A percentile compares a stretch with the other conserved stretches of the same genome.
phyloP scores from a whole-genome alignment of 2,329 filamentous ascomycete genomes.

The Clonostachys rosea region DNA sequence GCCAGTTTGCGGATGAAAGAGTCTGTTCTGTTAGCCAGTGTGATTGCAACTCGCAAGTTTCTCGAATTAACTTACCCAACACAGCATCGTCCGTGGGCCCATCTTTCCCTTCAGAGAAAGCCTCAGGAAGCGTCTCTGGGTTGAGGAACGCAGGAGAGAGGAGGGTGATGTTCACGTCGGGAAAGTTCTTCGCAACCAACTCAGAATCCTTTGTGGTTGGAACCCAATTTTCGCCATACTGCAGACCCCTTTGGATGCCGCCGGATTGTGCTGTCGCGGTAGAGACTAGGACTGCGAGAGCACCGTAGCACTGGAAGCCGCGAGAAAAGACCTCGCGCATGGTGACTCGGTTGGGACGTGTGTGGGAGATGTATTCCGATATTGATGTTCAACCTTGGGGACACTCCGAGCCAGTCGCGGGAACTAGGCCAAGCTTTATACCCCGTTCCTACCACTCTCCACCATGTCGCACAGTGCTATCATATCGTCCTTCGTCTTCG shows the following conservation, averaged over 20 bases:
- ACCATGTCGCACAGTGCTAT: too few species aligned
- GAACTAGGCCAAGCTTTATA: too few species aligned
- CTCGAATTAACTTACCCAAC: conserved; percentile 11
- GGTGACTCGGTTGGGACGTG: too few species aligned
- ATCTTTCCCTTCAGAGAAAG: conserved; percentile 17
- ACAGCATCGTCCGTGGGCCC: conserved; percentile 19
- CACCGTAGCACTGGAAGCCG: too few species aligned
- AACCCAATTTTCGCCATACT: conserved; percentile 6
- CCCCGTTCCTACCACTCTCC: too few species aligned
- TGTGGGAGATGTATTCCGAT: too few species aligned
- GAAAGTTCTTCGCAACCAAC: conserved; percentile 18
- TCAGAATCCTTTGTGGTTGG: conserved; percentile 16
- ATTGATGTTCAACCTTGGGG: too few species aligned
- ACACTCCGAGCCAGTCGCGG: too few species aligned
- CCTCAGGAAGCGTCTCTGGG: conserved; percentile 11
- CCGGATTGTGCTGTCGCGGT: conserved; percentile 2
- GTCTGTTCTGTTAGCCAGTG: conserved; percentile 7
- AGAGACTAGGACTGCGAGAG: conserved; percentile 2
- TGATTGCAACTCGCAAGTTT: not conserved
- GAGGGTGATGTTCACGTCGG: conserved; percentile 16
- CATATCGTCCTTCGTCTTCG: too few species aligned
- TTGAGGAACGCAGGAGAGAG: conserved; percentile 17
- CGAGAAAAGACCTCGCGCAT: too few species aligned
- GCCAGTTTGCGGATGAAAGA: conserved; percentile 16
- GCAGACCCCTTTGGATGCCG: conserved; percentile 2